Percentiles rank a stretch among this genome's conserved stretches.
Conservation (phyloP, 2,329 filamentous ascomycete genomes). For the Ophiocordyceps camponoti-rufipedis region DNA sequence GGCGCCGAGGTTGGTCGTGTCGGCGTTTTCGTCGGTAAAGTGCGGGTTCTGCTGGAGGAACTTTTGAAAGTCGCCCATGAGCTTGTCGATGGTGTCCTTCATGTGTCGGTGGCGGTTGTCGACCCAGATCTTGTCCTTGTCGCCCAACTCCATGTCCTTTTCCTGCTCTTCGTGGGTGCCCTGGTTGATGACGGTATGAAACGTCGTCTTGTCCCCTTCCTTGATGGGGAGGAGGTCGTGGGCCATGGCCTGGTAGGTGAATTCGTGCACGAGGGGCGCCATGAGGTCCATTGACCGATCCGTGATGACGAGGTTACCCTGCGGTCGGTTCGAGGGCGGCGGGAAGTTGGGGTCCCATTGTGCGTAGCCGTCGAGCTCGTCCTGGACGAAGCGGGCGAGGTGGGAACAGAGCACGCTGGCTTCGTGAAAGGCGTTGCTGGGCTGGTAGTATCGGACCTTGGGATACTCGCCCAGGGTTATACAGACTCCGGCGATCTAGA, state of each 20-base stretch:
- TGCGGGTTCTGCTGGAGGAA: slow-evolving; percentile 86
- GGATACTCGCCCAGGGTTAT: slow-evolving; percentile 89
- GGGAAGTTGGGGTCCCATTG: slow-evolving; percentile 74
- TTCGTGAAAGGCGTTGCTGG: slow-evolving; percentile 59
- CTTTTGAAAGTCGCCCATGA: slow-evolving; percentile 81
- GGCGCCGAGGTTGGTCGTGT: slow-evolving; percentile 63
- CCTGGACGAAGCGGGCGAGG: slow-evolving; percentile 77
- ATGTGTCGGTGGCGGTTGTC: slow-evolving; percentile 90
- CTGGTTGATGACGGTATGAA: slow-evolving; percentile 62
- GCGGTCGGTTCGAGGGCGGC: slow-evolving; percentile 57
- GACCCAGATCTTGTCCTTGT: slow-evolving; percentile 89
- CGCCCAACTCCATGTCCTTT: slow-evolving; percentile 80
- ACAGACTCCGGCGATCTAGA: slow-evolving; percentile 43
- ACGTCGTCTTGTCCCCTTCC: slow-evolving; percentile 77
- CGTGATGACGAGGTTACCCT: slow-evolving; percentile 68
- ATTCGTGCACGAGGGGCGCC: slow-evolving; percentile 81
- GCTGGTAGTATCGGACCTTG: slow-evolving; percentile 78
- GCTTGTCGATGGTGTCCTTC: slow-evolving; percentile 90
- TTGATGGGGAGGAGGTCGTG: slow-evolving; percentile 80
- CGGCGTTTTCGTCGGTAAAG: slow-evolving; percentile 58
- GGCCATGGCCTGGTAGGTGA: slow-evolving; percentile 97
- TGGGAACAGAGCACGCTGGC: slow-evolving; percentile 76
- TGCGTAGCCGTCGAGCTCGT: slow-evolving; percentile 78
- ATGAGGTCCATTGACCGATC: slow-evolving; percentile 87
- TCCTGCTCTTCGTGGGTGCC: slow-evolving; percentile 51